Conservation (phyloP, 1,284 basidiomycete species). For the Vanrija sp. region DNA sequence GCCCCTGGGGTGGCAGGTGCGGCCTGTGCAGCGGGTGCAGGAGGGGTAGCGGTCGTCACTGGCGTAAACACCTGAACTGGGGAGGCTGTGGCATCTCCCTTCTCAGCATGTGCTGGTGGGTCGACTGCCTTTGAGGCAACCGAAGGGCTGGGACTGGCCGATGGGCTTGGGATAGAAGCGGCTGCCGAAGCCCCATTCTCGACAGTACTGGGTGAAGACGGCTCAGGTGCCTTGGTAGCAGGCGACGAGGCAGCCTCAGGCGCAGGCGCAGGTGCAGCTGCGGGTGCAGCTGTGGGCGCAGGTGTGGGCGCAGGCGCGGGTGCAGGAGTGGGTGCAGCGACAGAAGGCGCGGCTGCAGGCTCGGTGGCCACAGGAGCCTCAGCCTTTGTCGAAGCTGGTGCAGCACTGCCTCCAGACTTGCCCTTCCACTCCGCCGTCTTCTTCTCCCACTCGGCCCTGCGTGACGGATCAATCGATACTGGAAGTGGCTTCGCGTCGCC, state of each 20-base stretch:
- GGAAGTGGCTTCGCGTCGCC: constrained; percentile 29
- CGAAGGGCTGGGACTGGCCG: too few relatives aligned
- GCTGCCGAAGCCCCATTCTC: too few relatives aligned
- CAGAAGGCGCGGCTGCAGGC: not conserved
- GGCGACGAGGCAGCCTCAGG: not conserved
- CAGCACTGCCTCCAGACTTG: not conserved
- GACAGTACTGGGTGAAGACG: too few relatives aligned
- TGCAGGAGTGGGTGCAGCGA: not conserved
- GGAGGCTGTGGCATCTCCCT: not conserved
- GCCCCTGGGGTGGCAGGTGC: not conserved
- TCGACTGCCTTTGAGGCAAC: too few relatives aligned
- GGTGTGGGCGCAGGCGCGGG: not conserved
- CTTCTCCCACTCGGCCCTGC: constrained; percentile 31
- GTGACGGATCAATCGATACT: constrained; percentile 35
- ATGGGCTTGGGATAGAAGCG: too few relatives aligned
- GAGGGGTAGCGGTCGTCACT: too few relatives aligned
- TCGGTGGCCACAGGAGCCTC: not conserved
- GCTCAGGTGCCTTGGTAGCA: too few relatives aligned
- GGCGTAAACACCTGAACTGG: not conserved
- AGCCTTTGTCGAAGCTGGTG: not conserved
- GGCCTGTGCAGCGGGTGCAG: too few relatives aligned
- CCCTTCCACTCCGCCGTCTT: constrained; percentile 6
- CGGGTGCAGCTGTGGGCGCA: not conserved
- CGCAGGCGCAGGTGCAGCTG: not conserved
- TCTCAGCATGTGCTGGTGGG: too few relatives aligned